phyloP scores from a whole-genome alignment of 345 rosid genomes.

The Sonneratia alba region DNA sequence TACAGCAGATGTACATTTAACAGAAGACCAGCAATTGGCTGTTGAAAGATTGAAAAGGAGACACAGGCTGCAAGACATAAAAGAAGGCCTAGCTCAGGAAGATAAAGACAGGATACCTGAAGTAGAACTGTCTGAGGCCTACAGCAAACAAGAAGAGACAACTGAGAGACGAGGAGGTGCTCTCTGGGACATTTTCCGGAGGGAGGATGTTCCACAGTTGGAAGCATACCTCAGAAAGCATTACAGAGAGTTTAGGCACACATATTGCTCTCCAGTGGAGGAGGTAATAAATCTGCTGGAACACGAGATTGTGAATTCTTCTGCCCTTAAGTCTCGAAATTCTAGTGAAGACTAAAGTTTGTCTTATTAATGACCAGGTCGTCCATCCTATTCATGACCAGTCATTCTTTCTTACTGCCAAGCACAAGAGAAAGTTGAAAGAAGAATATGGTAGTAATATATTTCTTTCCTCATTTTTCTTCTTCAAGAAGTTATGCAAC shows the following conservation, averaged over 20 bases:
- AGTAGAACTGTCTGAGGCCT: not conserved
- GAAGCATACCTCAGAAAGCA: conserved; percentile 63
- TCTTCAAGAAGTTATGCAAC: too few relatives aligned
- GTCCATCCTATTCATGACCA: conserved; percentile 85
- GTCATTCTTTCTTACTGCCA: conserved; percentile 49
- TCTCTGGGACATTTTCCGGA: conserved; percentile 91
- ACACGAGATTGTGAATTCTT: not conserved
- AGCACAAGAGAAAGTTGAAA: conserved; percentile 68
- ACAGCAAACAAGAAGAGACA: not conserved
- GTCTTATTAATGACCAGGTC: conserved; percentile 27
- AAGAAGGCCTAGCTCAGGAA: conserved; percentile 24
- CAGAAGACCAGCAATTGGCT: conserved; percentile 42
- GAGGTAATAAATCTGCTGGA: conserved; percentile 29
- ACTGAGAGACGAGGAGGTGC: conserved; percentile 40
- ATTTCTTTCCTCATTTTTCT: not conserved
- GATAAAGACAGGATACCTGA: conserved; percentile 1
- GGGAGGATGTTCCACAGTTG: conserved; percentile 74
- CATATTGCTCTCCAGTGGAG: conserved; percentile 48
- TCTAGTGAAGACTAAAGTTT: not conserved
- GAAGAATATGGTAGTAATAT: conserved; percentile 58
- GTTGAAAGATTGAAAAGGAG: conserved; percentile 36
- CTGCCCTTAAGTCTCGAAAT: not conserved
- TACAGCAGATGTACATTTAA: conserved; percentile 41
- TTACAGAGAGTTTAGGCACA: conserved; percentile 64
- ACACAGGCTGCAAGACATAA: conserved; percentile 51